phyloP scores from a whole-genome alignment of 2,329 filamentous ascomycete genomes.

The Erysiphe neolycopersici region DNA sequence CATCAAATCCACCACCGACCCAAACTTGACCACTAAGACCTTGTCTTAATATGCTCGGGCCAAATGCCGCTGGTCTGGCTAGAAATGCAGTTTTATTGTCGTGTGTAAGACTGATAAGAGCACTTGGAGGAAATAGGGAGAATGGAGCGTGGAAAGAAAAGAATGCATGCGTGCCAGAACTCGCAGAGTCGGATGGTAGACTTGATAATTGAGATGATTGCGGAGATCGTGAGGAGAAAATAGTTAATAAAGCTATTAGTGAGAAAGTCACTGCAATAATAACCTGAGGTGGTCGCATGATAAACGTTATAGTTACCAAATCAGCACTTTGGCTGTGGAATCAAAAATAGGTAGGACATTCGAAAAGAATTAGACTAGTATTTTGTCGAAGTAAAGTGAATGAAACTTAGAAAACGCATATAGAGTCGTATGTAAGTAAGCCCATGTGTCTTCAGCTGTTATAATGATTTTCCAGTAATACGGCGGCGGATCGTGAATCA shows the following conservation, averaged over 20 bases:
- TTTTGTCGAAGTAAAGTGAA: not conserved
- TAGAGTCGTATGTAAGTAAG: too few relatives aligned
- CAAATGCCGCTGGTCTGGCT: slow-evolving; percentile 79
- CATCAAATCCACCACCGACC: slow-evolving; percentile 78
- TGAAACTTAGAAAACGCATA: too few relatives aligned
- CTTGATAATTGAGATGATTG: slow-evolving; percentile 6
- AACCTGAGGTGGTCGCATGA: slow-evolving; percentile 14
- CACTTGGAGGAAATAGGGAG: slow-evolving; percentile 80
- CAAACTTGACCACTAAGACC: slow-evolving; percentile 77
- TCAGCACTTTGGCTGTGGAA: slow-evolving; percentile 10
- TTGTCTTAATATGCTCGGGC: slow-evolving; percentile 44
- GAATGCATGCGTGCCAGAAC: slow-evolving; percentile 25
- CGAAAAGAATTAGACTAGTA: slow-evolving; percentile 2
- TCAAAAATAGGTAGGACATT: slow-evolving; percentile 5
- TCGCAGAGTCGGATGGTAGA: slow-evolving; percentile 3
- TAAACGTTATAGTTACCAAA: slow-evolving; percentile 7
- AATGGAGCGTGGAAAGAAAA: slow-evolving; percentile 53
- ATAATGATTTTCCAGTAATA: too few relatives aligned
- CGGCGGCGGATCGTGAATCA: too few relatives aligned
- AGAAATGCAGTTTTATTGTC: slow-evolving; percentile 97
- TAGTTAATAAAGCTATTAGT: slow-evolving; percentile 10
- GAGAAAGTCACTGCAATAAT: slow-evolving; percentile 11
- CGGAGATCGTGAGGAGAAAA: slow-evolving; percentile 12
- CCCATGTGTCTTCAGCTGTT: too few relatives aligned
- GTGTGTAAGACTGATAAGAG: slow-evolving; percentile 84